Base-by-base conservation (phyloP, 2,329 filamentous ascomycete species). In the Fusarium metavorans region DNA sequence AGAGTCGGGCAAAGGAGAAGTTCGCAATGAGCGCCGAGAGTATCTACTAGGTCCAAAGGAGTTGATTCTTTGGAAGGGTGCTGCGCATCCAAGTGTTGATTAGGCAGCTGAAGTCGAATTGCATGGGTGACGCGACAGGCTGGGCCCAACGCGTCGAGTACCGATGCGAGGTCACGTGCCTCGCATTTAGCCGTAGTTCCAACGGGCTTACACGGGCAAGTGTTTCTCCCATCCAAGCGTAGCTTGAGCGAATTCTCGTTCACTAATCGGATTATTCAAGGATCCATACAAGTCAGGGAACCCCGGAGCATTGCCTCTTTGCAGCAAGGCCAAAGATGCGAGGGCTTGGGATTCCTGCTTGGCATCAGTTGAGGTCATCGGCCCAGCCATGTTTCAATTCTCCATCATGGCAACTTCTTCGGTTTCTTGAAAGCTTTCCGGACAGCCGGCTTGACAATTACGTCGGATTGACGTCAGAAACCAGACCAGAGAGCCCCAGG, bases 81-180 rank as follows among this genome's bases (percentile, higher is more conserved):
- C 58, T 37, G 48, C 16, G 43, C 50, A 20, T 61, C 32, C 9
- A 63, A 61, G 35, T 41, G 62, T 66, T 64, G 59, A 63, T 65
- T 48, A 74, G 64, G 71, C 50, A 66, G 35, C 48, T 48, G 25
- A 39, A 45, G 25, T 18, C 35, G 41, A 64, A 64, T 23, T 35
- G 34, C 35, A 37, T 27, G 50, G 59, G 35, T 63, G 73, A 76
- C 74, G 74, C 74, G 74, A 74, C 63, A 48, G 9, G 23, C 56
- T 39, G 14, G 20, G 45, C 27, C n/a, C 39, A 58, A 67, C 71
- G 71, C 73, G 74, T 74, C 67, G 41, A 69, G 71, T 34, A 5
- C 14, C 13, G 64, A 76, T 76, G 73, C 74, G 74, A 62, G 56
- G 48, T 58, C 70, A 77, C 68, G 75, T 75, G 72, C 16, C 9